Base-by-base conservation (phyloP, 805 yeast genomes). In the Lipomyces spencermartinsiae region DNA sequence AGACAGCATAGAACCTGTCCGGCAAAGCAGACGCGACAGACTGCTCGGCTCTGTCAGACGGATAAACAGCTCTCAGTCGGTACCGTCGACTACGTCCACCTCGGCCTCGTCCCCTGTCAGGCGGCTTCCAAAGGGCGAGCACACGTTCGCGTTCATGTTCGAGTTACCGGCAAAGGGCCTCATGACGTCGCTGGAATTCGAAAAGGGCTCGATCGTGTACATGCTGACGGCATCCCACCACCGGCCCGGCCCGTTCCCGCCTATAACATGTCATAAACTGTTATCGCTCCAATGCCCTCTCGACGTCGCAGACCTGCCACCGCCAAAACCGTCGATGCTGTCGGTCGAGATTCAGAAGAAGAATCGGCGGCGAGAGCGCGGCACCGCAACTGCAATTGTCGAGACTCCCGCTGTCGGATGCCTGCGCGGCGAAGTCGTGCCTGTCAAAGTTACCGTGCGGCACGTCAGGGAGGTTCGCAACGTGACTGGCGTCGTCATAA, bases 61-160 rank as follows among this genome's bases (percentile, higher is more conserved):
- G 37, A 5, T 55, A 14, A 4, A 29, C 10, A 14, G 29, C 6
- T 34, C 49, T 6, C 5, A 16, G 5, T 19, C 51, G 29, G 33
- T 31, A 35, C 1, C 49, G 7, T n/a, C 31, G 12, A 19, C 49
- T 12, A 16, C 59, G 16, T 25, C 43, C 2, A 10, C 33, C 16
- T n/a, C 46, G 16, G 19, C 59, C 22, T 16, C 59, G 2, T 16
- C 19, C 19, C 9, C 37, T 16, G 10, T 8, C 59, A 37, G 29
- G 25, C 34, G 66, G 29, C 64, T 69, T 6, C 65, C 72, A 16
- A 71, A 73, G 74, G 97, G 97, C 55, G 94, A 91, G 75, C 97
- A 93, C 78, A 80, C 91, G 46, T 93, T 93, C 76, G 97, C 97
- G 25, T 93, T 93, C 75, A 86, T 89, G 59, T 90, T 93, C 56